phyloP scores from a whole-genome alignment of 2,329 filamentous ascomycete genomes.

The Neopestalotiopsis clavispora region DNA sequence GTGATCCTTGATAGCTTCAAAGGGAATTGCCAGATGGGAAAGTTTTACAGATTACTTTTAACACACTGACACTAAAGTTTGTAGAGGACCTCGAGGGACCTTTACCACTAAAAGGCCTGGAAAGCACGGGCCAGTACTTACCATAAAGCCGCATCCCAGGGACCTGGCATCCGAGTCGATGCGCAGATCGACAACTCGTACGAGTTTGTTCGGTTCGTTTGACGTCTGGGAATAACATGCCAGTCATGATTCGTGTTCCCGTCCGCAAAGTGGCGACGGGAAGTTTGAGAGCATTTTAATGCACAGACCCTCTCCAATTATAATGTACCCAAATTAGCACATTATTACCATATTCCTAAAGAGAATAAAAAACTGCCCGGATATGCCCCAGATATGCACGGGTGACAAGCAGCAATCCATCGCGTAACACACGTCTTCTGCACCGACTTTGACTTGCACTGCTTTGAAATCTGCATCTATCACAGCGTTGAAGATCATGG shows the following conservation, averaged over 20 bases:
- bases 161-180: background rate
- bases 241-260: background rate
- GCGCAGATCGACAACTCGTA: background rate
- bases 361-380: background rate
- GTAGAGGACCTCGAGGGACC: too few species aligned
- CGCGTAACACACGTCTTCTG: background rate
- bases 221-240: background rate
- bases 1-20: background rate
- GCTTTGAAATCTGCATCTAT: background rate
- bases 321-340: background rate
- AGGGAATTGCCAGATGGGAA: background rate
- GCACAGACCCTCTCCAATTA: background rate
- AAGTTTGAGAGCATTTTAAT: background rate
- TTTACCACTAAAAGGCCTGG: background rate
- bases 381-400: background rate
- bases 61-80: too few species aligned
- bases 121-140: background rate
- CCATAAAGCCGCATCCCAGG: background rate
- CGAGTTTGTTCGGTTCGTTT: background rate
- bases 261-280: background rate
- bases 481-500: background rate
- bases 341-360: background rate
- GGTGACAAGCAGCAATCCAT: background rate
- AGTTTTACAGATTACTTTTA: too few species aligned
- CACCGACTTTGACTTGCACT: background rate